Evolutionary conservation across 1,284 basidiomycete species (phyloP).

Genomic region (Rugosomyces carneus): DNA sequence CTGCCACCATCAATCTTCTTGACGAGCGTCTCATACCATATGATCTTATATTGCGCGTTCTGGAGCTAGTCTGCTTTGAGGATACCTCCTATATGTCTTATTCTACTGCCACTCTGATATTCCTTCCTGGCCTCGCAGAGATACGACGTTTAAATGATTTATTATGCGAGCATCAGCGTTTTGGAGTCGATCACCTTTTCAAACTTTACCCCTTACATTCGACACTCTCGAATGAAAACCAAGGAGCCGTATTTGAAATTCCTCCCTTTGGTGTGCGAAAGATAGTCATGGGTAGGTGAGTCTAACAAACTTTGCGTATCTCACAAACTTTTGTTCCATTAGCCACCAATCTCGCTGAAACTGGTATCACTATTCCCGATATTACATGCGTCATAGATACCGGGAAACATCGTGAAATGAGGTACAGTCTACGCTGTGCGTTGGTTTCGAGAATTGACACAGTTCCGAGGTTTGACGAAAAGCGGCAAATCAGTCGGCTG

Average conservation of each 20-base stretch:
- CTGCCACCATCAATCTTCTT: constrained; percentile 77
- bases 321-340: constrained; percentile 7
- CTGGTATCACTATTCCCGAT: constrained; percentile 97
- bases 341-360: constrained; percentile 85
- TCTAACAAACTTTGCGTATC: not conserved
- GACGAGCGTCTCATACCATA: constrained; percentile 90
- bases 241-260: constrained; percentile 86
- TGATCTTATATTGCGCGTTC: constrained; percentile 80
- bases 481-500: constrained; percentile 90
- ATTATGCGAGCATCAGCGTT: constrained; percentile 69
- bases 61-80: constrained; percentile 85
- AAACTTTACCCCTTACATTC: constrained; percentile 91
- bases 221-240: constrained; percentile 84
- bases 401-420: constrained; percentile 92
- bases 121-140: constrained; percentile 92
- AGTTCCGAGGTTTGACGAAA: constrained; percentile 83
- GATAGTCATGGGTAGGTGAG: constrained; percentile 77
- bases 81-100: constrained; percentile 48
- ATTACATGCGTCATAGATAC: constrained; percentile 97
- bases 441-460: not conserved
- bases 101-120: constrained; percentile 84
- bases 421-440: constrained; percentile 33
- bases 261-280: constrained; percentile 79
- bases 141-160: constrained; percentile 88
- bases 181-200: constrained; percentile 67